A percentile compares a stretch with the other conserved stretches of the same genome.
Conservation (phyloP, 352 stramenopile species). For the Elongisporangium undulatum region DNA sequence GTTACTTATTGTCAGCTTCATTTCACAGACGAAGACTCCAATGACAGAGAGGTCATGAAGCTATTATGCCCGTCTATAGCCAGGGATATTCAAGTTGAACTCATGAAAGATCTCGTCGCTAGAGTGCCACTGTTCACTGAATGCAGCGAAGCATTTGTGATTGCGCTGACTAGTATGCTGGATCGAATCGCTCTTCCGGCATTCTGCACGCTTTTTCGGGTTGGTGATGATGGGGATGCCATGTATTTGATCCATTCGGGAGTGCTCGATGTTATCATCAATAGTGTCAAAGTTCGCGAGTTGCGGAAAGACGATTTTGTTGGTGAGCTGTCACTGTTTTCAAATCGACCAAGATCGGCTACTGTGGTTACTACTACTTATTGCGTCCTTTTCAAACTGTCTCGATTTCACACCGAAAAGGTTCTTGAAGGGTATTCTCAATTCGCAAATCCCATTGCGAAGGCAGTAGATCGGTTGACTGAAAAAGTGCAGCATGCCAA, state of each 20-base stretch:
- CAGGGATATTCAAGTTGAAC: conserved; percentile 70
- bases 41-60: conserved; percentile 65
- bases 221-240: conserved; percentile 50
- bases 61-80: conserved; percentile 66
- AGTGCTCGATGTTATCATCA: conserved; percentile 56
- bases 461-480: conserved; percentile 14
- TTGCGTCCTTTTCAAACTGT: conserved; percentile 62
- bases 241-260: conserved; percentile 80
- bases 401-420: conserved; percentile 52
- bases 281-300: conserved; percentile 54
- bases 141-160: conserved; percentile 50
- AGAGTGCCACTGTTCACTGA: conserved; percentile 53
- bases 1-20: conserved; percentile 27
- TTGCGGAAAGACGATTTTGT: conserved; percentile 69
- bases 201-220: conserved; percentile 48
- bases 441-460: conserved; percentile 25
- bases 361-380: conserved; percentile 61
- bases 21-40: conserved; percentile 67
- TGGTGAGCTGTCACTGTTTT: conserved; percentile 71
- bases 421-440: conserved; percentile 51
- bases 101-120: conserved; percentile 44
- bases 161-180: conserved; percentile 60
- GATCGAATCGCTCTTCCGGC: conserved; percentile 56
- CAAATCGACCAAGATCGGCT: conserved; percentile 40
- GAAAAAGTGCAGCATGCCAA: conserved; percentile 14